A percentile compares a stretch with the other conserved stretches of the same genome.
Conservation (phyloP, 2,329 filamentous ascomycete genomes). For the Ophiosphaerella narmari region DNA sequence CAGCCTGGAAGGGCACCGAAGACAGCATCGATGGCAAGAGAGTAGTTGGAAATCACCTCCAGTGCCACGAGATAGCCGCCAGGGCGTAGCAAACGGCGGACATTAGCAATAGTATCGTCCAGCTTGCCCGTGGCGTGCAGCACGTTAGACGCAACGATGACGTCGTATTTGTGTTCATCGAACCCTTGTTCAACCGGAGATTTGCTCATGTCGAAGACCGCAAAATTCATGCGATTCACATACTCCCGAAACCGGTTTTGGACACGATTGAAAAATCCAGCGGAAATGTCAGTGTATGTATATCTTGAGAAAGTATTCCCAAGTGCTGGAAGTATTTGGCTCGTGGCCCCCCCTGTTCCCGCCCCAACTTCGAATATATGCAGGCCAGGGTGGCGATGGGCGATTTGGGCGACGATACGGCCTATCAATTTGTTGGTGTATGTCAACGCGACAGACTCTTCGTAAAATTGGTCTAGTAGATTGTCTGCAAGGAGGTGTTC, state of each 20-base stretch:
- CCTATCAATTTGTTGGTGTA: conserved; percentile 2
- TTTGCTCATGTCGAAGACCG: conserved; percentile 38
- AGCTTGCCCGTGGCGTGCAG: conserved; percentile 15
- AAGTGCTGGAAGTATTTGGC: neutral
- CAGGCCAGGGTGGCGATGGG: conserved; percentile 16
- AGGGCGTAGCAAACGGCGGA: conserved; percentile 32
- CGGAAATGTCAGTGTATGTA: conserved; percentile 27
- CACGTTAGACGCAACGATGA: conserved; percentile 19
- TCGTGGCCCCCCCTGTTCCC: conserved; percentile 12
- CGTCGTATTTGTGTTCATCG: conserved; percentile 11
- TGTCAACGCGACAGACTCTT: conserved; percentile 2
- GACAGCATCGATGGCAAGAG: conserved; percentile 15
- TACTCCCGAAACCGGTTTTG: conserved; percentile 1
- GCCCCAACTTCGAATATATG: conserved; percentile 17
- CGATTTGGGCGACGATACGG: conserved; percentile 13
- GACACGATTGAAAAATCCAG: conserved; percentile 15
- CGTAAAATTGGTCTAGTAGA: conserved; percentile 19
- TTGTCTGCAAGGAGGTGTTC: conserved; percentile 12
- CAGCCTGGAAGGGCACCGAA: conserved; percentile 47
- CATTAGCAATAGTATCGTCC: conserved; percentile 11
- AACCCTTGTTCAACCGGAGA: conserved; percentile 22
- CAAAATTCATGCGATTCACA: conserved; percentile 3
- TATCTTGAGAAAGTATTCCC: conserved; percentile 10
- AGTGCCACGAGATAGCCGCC: conserved; percentile 51
- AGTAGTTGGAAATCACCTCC: conserved; percentile 7